These are phyloP conservation scores for Magnaporthales sp. DNA, from an alignment of 2,329 filamentous ascomycete species.

Conservation along the genomic window DNA sequence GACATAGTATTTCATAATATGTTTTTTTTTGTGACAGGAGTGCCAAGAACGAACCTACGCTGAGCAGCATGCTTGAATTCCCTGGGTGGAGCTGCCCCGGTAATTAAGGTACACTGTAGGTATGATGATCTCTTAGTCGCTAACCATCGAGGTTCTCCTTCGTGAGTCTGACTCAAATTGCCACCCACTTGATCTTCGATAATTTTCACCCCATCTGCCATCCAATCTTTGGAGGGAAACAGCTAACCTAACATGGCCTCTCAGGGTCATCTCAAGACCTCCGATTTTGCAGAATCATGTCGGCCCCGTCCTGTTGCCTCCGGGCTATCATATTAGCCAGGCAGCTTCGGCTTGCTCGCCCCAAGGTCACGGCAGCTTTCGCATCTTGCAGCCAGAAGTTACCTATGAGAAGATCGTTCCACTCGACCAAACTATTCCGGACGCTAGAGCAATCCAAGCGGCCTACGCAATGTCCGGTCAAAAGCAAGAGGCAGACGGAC, in stretches of 20 bases:
- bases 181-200: neutral
- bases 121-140: neutral
- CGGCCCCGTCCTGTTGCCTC: neutral
- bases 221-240: neutral
- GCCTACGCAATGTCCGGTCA: neutral
- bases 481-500: neutral
- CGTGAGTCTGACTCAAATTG: neutral
- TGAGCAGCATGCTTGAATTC: neutral
- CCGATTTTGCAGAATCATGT: neutral
- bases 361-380: neutral
- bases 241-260: neutral
- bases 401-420: neutral
- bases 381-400: neutral
- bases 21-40: neutral
- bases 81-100: neutral
- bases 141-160: neutral
- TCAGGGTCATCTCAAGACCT: neutral
- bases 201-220: neutral
- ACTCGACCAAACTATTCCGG: neutral
- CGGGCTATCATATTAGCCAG: neutral
- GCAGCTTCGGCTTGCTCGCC: neutral
- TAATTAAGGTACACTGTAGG: neutral
- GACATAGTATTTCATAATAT: neutral
- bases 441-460: neutral
- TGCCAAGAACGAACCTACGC: neutral